Base-by-base conservation (phyloP, 305 asterid species). In the Striga hermonthica region DNA sequence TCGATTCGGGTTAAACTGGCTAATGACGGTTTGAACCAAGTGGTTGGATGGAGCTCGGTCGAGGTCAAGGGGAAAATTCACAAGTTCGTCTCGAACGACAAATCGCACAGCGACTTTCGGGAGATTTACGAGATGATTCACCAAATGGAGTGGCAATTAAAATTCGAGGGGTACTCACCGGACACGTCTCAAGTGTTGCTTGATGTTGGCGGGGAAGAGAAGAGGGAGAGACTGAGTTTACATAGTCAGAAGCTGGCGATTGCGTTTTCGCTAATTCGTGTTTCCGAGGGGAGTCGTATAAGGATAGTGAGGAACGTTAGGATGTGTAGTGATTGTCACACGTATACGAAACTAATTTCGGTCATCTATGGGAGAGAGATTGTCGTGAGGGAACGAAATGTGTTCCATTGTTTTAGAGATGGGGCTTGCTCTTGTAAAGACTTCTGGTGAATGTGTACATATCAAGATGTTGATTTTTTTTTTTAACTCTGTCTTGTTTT, bases 71-170 rank as follows among this genome's bases (percentile, higher is more conserved):
- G 81, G 60, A 73, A 84, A 72, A 49, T 72, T 43, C 83, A 82
- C 62, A 89, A 65, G 73, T 91, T 91, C 39, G 81, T 81, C 6
- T 86, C 96, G 7, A 80, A 82, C 35, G 98, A 82, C 60, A 73
- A 0, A 63, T 55, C 82, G 5, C 73, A 68, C 68, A 82, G 88
- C 12, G 75, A 66, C 14, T 64, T 78, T 47, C 59, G 65, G 1
- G 80, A 74, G 38, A 81, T 86, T 10, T 65, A 79, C 11, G 95
- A 91, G 47, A 91, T 85, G 96, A 74, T 91, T 62, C 86, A 79
- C 72, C 95, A 91, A 47, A 91, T 91, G 95, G 96, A 81, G 65
- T 88, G 98, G 95, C 96, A 91, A 78, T 62, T 91, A 75, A 86
- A 65, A 72, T 90, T 88, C 64, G 93, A 86, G 69, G 95, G 97